Evolutionary conservation across 2,329 filamentous ascomycete species (phyloP).

Genomic region (Arthrobotrys entomopaga): DNA sequence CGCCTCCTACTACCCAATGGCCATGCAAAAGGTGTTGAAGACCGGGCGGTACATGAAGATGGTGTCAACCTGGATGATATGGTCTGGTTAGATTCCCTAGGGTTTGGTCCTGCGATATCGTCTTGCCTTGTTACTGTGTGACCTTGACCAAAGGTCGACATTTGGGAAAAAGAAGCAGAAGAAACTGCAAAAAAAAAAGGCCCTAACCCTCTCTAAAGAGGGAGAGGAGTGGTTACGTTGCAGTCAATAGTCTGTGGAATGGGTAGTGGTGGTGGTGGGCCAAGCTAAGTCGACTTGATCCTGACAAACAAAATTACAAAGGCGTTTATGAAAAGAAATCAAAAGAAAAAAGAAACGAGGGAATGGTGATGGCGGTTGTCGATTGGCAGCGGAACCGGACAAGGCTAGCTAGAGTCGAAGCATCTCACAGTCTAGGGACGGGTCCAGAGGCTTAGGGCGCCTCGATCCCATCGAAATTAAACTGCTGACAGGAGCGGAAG

Average conservation of each 20-base stretch:
- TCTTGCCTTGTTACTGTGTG: conserved; percentile 38
- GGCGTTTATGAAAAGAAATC: background rate
- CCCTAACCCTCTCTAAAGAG: background rate
- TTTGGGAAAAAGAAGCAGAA: conserved; percentile 15
- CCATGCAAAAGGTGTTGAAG: conserved; percentile 54
- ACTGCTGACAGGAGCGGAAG: conserved; percentile 31
- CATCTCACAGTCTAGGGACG: conserved; percentile 22
- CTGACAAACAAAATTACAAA: conserved; percentile 1
- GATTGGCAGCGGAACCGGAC: conserved; percentile 26
- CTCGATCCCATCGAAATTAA: conserved; percentile 34
- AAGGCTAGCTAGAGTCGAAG: conserved; percentile 37
- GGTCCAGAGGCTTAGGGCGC: conserved; percentile 21
- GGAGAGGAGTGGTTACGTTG: background rate
- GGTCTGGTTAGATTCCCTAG: conserved; percentile 50
- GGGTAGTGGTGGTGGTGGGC: background rate
- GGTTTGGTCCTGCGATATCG: conserved; percentile 34
- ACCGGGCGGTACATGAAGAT: conserved; percentile 53
- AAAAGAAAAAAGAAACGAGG: conserved; percentile 14
- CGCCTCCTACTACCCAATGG: conserved; percentile 43
- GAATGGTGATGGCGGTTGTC: background rate
- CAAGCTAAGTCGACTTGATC: background rate
- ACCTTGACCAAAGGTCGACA: conserved; percentile 53
- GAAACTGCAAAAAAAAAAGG: conserved; percentile 20
- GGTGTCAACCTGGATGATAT: conserved; percentile 48
- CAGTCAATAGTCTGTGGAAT: no score